These are phyloP conservation scores for Russula brevipes DNA, from an alignment of 768 basidiomycete genomes.

Conservation along the genomic window DNA sequence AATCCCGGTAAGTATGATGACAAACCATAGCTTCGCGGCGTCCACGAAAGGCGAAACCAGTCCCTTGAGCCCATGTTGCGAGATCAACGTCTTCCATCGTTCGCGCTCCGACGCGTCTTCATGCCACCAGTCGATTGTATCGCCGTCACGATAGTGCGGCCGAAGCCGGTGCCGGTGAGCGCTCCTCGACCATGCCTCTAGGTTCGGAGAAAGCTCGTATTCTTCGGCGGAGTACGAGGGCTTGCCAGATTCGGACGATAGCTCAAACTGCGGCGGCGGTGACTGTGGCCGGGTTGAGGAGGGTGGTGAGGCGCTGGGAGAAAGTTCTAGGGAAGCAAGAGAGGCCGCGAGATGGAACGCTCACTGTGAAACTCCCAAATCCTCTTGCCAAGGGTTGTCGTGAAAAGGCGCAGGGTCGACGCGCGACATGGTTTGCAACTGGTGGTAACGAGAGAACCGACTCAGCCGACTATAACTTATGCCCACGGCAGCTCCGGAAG, in stretches of 20 bases:
- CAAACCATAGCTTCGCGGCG: constrained; percentile 57
- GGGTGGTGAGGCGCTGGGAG: constrained; percentile 2
- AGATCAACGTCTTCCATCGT: constrained; percentile 44
- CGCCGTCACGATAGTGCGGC: constrained; percentile 48
- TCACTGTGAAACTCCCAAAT: constrained; percentile 1
- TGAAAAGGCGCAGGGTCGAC: not conserved
- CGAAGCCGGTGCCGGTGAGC: constrained; percentile 20
- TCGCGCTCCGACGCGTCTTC: constrained; percentile 61
- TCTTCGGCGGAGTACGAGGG: constrained; percentile 9
- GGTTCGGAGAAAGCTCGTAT: constrained; percentile 20
- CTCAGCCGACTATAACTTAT: too few species aligned
- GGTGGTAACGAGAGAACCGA: not conserved
- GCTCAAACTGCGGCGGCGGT: not conserved
- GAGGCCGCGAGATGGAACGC: not conserved
- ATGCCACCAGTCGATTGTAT: constrained; percentile 64
- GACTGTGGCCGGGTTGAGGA: not conserved
- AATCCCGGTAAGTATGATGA: constrained; percentile 60
- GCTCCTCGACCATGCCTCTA: constrained; percentile 23
- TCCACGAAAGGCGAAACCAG: constrained; percentile 51
- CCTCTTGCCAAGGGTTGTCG: constrained; percentile 5
- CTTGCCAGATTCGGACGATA: not conserved
- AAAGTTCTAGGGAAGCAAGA: not conserved
- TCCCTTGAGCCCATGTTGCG: constrained; percentile 53
- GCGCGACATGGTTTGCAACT: constrained; percentile 1
- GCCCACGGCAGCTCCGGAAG: too few species aligned